Conservation (phyloP, 257 asterid species). For the Cynanchum wilfordii region DNA sequence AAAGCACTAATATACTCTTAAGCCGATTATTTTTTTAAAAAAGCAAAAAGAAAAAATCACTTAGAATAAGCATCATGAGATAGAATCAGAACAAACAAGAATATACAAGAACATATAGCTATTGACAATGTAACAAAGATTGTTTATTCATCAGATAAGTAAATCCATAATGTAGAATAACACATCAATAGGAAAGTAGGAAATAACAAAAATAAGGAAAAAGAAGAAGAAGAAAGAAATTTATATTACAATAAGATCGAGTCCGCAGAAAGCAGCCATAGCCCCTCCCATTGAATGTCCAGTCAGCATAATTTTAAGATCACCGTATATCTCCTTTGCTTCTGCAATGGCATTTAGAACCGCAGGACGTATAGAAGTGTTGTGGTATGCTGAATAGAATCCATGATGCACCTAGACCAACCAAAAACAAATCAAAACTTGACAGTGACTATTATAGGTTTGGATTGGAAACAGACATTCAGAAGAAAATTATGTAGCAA, state of each 20-base stretch:
- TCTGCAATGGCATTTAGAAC: conserved; percentile 52
- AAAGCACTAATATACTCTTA: too few relatives aligned
- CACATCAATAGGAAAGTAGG: background rate
- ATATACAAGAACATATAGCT: background rate
- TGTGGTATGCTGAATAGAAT: conserved; percentile 82
- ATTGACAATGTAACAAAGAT: conserved; percentile 14
- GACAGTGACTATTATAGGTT: background rate
- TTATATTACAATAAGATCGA: conserved; percentile 67
- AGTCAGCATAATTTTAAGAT: conserved; percentile 57
- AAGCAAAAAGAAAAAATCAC: background rate
- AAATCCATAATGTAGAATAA: background rate
- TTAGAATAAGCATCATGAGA: background rate
- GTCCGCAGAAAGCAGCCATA: conserved; percentile 88
- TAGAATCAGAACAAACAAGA: background rate
- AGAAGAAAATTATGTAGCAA: conserved; percentile 19
- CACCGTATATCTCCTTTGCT: conserved; percentile 59
- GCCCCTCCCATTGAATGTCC: conserved; percentile 99
- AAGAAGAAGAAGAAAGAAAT: background rate
- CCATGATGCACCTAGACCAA: conserved; percentile 91
- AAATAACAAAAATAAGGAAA: background rate
- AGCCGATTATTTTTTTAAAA: too few relatives aligned
- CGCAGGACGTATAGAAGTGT: conserved; percentile 75
- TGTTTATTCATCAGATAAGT: conserved; percentile 1
- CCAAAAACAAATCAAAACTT: conserved; percentile 11
- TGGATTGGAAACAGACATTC: background rate